Base-by-base conservation (phyloP, 2,329 filamentous ascomycete genomes). In the Trichoderma asperellum region DNA sequence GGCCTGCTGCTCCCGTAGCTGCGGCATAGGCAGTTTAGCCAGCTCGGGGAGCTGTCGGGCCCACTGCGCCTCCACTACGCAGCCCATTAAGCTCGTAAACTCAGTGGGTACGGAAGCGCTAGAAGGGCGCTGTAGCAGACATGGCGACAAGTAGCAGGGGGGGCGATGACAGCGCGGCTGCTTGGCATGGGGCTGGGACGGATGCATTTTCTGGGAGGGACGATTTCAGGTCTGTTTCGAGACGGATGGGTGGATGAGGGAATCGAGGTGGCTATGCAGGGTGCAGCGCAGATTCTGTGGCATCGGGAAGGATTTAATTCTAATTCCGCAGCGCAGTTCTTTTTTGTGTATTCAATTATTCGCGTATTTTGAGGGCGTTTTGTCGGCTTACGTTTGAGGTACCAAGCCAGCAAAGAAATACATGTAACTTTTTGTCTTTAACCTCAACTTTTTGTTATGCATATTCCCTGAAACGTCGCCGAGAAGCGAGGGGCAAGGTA, bases 161-260 rank as follows among this genome's bases (percentile, higher is more conserved):
- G 16, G 55, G 55, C 16, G 61, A 56, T 64, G 61, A 56, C 34
- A 43, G 49, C 61, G 55, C 47, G 58, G 34, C 21, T 62, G 59
- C 59, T 52, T 62, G 43, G 59, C 43, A 52, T 32, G 37, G 58
- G 37, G 24, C 24, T 24, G 24, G 24, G 24, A 24, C 24, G 24
- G 24, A 24, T 24, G 24, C 24, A 24, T 24, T 24, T 24, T 24
- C 24, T 24, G 24, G 24, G 24, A 24, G 21, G 40, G 40, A 49
- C 8, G 47, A 24, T 21, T 49, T 35, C 40, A 52, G 21, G 29
- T 49, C 29, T 62, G 59, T 62, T 62, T 62, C 58, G 37, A 49
- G 47, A 49, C 24, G 47, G 47, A 21, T 24, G 43, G 37, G 2
- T 43, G 12, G 43, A 21, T 49, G 18, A 49, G 18, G 37, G 37